Evolutionary conservation across 371 early-diverging fungal species (phyloP).

Genomic region (Mortierella sp.): DNA sequence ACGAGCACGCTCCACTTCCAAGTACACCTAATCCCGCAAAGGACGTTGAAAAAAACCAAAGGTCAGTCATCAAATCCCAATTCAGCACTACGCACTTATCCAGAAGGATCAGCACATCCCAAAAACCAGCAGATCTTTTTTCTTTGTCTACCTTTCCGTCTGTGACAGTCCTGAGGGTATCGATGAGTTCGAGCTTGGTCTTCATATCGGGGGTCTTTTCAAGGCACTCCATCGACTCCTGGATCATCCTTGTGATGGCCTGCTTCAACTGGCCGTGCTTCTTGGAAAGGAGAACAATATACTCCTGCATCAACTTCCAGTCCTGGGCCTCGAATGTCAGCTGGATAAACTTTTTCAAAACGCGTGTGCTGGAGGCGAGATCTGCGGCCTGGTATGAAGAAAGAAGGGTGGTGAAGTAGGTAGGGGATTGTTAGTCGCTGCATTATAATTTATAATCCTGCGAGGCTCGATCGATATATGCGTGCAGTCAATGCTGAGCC

Average conservation of each 20-base stretch:
- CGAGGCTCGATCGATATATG: neutral
- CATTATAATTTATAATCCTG: neutral
- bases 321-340: constrained; percentile 82
- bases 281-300: constrained; percentile 91
- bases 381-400: constrained; percentile 77
- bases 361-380: constrained; percentile 88
- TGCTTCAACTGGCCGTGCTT: constrained; percentile 96
- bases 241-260: constrained; percentile 95
- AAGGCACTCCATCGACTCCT: constrained; percentile 91
- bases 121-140: neutral
- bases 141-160: constrained; percentile 89
- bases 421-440: neutral
- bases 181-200: constrained; percentile 91
- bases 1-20: constrained; percentile 97
- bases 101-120: neutral
- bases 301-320: constrained; percentile 92
- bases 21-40: constrained; percentile 80
- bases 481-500: neutral
- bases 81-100: too few species aligned
- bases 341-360: constrained; percentile 85
- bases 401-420: neutral
- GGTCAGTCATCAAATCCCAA: neutral
- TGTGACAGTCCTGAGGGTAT: constrained; percentile 94
- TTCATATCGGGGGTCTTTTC: constrained; percentile 87
- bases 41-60: neutral